A percentile compares a stretch with the other conserved stretches of the same genome.
Evolutionary conservation across 257 asterid species (phyloP).

Genomic region (Gentiana straminea): DNA sequence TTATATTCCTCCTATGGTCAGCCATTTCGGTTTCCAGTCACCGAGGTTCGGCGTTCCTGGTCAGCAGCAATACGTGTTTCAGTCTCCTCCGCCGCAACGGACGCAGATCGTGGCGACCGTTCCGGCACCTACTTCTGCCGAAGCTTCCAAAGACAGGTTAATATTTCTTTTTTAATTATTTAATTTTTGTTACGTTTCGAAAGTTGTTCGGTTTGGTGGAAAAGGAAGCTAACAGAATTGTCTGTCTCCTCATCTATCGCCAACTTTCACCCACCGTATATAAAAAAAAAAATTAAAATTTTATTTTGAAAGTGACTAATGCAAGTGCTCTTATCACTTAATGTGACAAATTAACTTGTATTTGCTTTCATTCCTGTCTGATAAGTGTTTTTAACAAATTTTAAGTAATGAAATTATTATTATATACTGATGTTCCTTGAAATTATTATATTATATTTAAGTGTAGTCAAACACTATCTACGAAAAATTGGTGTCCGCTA

Average conservation of each 20-base stretch:
- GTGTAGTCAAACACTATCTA: too few relatives aligned
- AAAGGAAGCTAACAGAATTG: constrained; percentile 5
- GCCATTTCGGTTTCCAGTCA: constrained; percentile 21
- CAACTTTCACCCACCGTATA: background rate
- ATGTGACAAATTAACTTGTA: too few relatives aligned
- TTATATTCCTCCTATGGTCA: background rate
- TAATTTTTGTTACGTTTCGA: too few relatives aligned
- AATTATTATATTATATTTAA: too few relatives aligned
- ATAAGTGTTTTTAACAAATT: too few relatives aligned
- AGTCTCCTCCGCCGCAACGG: constrained; percentile 19
- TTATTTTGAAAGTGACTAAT: too few relatives aligned
- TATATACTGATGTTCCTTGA: too few relatives aligned
- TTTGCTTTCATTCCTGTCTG: too few relatives aligned
- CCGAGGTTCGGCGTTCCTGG: constrained; percentile 26
- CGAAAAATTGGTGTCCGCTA: too few relatives aligned
- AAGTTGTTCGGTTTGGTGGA: constrained; percentile 20
- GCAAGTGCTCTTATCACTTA: too few relatives aligned
- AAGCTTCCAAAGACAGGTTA: constrained; percentile 40
- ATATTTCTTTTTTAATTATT: background rate
- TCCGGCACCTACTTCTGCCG: constrained; percentile 12
- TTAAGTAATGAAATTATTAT: too few relatives aligned
- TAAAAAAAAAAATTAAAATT: too few relatives aligned
- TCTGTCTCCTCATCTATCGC: background rate
- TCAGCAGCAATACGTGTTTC: constrained; percentile 32
- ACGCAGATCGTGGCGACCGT: constrained; percentile 15